Evolutionary conservation across 306 rosid genomes (phyloP), one percentile per base, ranked within the genome.

Genomic region (Rosa chinensis): DNA sequence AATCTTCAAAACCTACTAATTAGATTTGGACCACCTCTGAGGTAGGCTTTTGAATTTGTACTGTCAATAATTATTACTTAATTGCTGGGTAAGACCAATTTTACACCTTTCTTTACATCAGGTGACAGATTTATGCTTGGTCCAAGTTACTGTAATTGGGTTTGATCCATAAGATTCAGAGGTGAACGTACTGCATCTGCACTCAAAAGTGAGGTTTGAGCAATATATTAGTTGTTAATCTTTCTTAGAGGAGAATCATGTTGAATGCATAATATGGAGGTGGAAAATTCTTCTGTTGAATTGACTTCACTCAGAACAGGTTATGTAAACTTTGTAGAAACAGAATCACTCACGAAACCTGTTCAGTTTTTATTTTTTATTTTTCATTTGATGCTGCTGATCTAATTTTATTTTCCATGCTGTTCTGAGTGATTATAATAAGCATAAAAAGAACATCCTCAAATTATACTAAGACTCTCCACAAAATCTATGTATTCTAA

Each of bases 201-300:
- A 25, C 28, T 12, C 42, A 47, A 45, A 66, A 28, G 17, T 20
- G 48, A 10, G 21, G 37, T 32, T 47, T 6, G 55, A 35, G 14
- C 4, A 6, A 76, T 64, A 71, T 62, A 12, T 12, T 11, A 62
- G 18, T 45, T 71, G 42, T 48, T 68, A 56, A 48, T 75, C 72
- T 70, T 8, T 28, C 63, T 81, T 55, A 21, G 0, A n/a, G 4
- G 61, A 58, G 79, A 74, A 66, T 73, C 45, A 21, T 11, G 69
- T 80, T 66, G 74, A 80, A 73, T 50, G 45, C 47, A 25, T 17
- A 45, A 1, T 68, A 39, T 68, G 68, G 16, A 37, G n/a, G 49
- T 23, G 50, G 76, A 18, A 71, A 76, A 28, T 47, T 79, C 40
- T 71, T 72, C 67, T 18, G 40, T 67, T 12, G 71, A 80, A 68